Evolutionary conservation across 1,284 basidiomycete species (phyloP), one percentile per base, ranked within the genome.

Genomic region (Phylloporus sp.): DNA sequence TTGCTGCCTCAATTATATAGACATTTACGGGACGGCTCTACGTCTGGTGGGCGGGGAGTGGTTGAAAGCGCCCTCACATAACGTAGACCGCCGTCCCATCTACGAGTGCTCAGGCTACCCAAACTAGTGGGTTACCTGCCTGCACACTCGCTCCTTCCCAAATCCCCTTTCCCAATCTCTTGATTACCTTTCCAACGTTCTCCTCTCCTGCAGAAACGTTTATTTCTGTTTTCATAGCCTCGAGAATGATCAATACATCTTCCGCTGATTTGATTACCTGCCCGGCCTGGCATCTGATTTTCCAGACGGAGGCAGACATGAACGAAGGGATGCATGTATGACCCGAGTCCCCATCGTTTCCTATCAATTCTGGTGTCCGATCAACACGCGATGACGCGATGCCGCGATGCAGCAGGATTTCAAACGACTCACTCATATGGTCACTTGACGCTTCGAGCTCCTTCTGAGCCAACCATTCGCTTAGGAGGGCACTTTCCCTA

Each of bases 161-260:
- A 7, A 84, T 68, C 4, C 78, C 82, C 17, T 70, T 73, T 1
- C 79, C 82, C 15, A 84, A 72, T 4, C 77, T 77, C 52, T 71
- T 72, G 1, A 87, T 77, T 28, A 64, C 79, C 54, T 78, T 80
- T 1, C 85, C 85, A 5, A 84, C 70, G 60, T 81, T 80, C 29
- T 78, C 79, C 28, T 81, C 79, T 2, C 82, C 83, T 0, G 82
- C 81, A 53, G 71, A 73, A 11, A 88, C 68, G 20, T 78, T 78
- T 50, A 88, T 82, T 71, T 91, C 89, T 8, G 86, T 90, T 77
- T 92, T 92, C 90, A 91, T 92, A 1, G 90, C 89, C 72, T 91
- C 88, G n/a, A 92, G 79, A 29, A 91, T 79, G 7, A 86, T 68
- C 54, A 90, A 67, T 22, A 84, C 78, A 39, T 88, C 80, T 15